Base-by-base conservation (phyloP, 768 basidiomycete species). In the Tephrocybe sp. region DNA sequence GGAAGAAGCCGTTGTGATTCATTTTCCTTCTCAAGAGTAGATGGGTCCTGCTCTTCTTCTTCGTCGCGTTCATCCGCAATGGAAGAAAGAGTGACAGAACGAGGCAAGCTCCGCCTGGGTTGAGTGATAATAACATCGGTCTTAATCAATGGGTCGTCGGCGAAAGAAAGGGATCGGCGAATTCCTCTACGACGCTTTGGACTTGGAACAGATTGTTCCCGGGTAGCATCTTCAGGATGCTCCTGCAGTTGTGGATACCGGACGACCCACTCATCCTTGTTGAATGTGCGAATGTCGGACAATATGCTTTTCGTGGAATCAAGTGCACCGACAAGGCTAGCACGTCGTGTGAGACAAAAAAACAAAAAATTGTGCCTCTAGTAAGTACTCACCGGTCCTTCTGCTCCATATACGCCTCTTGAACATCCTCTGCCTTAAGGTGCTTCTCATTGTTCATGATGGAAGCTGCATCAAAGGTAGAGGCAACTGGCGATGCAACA, bases 221-320 rank as follows among this genome's bases (percentile, higher is more conserved):
- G 59, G 1, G 68, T 19, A 14, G 60, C 64, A 26, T 62, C 57
- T 23, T 49, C 22, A 6, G 62, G 57, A 22, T 79, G 73, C 48
- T 83, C 78, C 26, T 74, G 71, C 49, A 94, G 72, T 62, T 81
- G 80, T 47, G 95, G 95, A 68, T 98, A 98, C 51, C 91, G 75
- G 13, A 98, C 83, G 20, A 89, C 79, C 94, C 92, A 97, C 56
- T 88, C 79, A 34, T 83, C 74, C 70, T 85, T 85, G 72, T 90
- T 97, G 75, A 96, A 97, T 45, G 73, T 72, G 43, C 82, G 80
- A 17, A 98, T 69, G 60, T 87, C 87, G 43, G 68, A 68, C 34
- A 97, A 73, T 39, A 98, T 78, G 10, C 71, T 60, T 60, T 82
- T 79, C 33, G 93, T 84, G 0, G 80, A 74, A 60, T 87, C 82